Evolutionary conservation across 495 filamentous ascomycete genomes (phyloP).

Genomic region (Pyrenula aspistea): DNA sequence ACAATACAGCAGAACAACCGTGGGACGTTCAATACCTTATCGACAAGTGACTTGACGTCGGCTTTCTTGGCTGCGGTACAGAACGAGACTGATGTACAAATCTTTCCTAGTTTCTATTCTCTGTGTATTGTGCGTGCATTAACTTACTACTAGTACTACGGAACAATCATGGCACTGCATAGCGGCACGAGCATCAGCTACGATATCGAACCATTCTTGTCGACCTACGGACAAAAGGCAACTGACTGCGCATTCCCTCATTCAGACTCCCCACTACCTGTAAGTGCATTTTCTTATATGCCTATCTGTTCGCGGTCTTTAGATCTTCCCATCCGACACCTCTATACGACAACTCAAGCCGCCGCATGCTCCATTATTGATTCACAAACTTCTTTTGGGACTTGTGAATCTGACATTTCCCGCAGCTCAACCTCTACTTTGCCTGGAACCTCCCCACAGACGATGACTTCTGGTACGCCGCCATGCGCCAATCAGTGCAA

Average conservation of each 20-base stretch:
- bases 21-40: neutral
- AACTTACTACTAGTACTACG: neutral
- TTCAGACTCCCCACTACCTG: conserved; percentile 1
- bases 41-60: neutral
- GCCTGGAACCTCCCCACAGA: conserved; percentile 1
- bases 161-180: neutral
- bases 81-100: neutral
- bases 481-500: conserved; percentile 2
- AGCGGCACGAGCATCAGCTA: conserved; percentile 2
- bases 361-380: too few species aligned
- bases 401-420: too few species aligned
- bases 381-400: too few species aligned
- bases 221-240: conserved; percentile 3
- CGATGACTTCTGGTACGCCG: conserved; percentile 3
- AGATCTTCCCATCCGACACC: neutral
- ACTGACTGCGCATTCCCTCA: conserved; percentile 6
- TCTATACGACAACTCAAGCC: too few species aligned
- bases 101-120: too few species aligned
- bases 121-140: too few species aligned
- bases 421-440: conserved; percentile 5
- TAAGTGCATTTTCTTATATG: neutral
- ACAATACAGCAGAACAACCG: neutral
- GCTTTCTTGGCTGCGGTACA: neutral
- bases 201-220: conserved; percentile 5
- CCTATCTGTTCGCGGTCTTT: neutral